Base-by-base conservation (phyloP, 768 basidiomycete genomes). In the Termitomyces eurrhizus region DNA sequence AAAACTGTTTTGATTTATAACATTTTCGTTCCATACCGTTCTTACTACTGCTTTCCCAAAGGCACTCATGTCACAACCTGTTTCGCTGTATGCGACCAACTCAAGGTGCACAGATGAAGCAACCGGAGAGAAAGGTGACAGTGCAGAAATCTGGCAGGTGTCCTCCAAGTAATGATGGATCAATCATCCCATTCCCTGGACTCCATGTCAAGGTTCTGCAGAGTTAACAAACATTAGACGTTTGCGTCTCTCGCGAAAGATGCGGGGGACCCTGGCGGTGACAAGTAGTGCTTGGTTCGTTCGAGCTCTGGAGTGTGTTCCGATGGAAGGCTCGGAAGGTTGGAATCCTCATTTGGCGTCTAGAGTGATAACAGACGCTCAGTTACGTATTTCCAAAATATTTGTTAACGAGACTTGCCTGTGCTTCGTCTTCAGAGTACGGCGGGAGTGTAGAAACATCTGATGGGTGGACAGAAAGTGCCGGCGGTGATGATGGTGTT, bases 141-240 rank as follows among this genome's bases (percentile, higher is more conserved):
- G 41, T 16, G 16, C 24, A 41, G 12, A 29, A 49, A 16, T 58
- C 52, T 18, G 26, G 6, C 7, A 29, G 29, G 13, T n/a, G 16
- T 26, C 63, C 64, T 12, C 63, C 62, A 12, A 69, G 59, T 24
- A 67, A 35, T 12, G 62, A 62, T 6, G 68, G 68, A 29, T 69
- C 53, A 29, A 69, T 64, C 9, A 66, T 67, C 18, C 66, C 68
- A 56, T 67, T 48, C 8, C 58, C 63, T 18, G 62, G 57, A 32
- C 51, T 42, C 33, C 55, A 60, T 7, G 26, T 18, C 13, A 29
- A 5, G 29, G 11, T n/a, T 42, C 16, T 2, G 32, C 11, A 42
- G 12, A 12, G 7, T 41, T 14, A 18, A 12, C 37, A 4, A 16
- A 39, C 16, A 29, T 18, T 53, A 7, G 11, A 24, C 52, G 52